These are phyloP conservation scores for Cordyceps sp. DNA, from an alignment of 2,329 filamentous ascomycete species.

Conservation along the genomic window DNA sequence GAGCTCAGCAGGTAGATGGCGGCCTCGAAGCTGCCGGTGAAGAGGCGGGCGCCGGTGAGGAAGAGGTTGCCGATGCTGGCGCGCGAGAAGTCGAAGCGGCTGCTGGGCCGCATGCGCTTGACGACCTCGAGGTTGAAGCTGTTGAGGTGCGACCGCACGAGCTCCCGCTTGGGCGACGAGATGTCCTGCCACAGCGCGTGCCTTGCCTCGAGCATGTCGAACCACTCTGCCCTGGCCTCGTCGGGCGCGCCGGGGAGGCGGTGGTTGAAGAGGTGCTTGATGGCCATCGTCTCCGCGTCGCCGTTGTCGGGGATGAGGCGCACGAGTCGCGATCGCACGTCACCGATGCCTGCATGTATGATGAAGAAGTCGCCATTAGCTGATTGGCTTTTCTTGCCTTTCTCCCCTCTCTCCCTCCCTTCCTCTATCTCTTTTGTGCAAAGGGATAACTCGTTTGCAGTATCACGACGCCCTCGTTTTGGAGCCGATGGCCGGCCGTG, in stretches of 20 bases:
- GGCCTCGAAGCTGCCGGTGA: conserved; percentile 82
- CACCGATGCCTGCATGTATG: conserved; percentile 42
- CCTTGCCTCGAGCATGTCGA: conserved; percentile 71
- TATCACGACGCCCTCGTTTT: too few relatives aligned
- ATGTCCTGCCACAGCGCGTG: conserved; percentile 60
- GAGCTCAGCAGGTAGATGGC: conserved; percentile 80
- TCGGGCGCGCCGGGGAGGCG: conserved; percentile 44
- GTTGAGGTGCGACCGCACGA: conserved; percentile 64
- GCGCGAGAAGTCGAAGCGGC: conserved; percentile 61
- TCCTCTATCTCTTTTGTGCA: too few relatives aligned
- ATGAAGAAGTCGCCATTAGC: too few relatives aligned
- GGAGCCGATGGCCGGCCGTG: too few relatives aligned
- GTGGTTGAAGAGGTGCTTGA: conserved; percentile 77
- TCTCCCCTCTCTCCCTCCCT: too few relatives aligned
- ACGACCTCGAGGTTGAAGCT: conserved; percentile 63
- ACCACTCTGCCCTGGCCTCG: conserved; percentile 65
- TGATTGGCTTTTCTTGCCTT: too few relatives aligned
- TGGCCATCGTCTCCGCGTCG: conserved; percentile 51
- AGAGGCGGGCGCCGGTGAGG: conserved; percentile 70
- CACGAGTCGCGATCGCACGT: conserved; percentile 49
- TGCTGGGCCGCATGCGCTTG: conserved; percentile 55
- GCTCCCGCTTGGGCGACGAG: conserved; percentile 54
- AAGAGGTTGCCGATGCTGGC: conserved; percentile 69
- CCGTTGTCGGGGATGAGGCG: conserved; percentile 61
- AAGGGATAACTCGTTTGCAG: too few relatives aligned